Conservation (phyloP, 164 flowering plant genomes). For the Malania oleifera region DNA sequence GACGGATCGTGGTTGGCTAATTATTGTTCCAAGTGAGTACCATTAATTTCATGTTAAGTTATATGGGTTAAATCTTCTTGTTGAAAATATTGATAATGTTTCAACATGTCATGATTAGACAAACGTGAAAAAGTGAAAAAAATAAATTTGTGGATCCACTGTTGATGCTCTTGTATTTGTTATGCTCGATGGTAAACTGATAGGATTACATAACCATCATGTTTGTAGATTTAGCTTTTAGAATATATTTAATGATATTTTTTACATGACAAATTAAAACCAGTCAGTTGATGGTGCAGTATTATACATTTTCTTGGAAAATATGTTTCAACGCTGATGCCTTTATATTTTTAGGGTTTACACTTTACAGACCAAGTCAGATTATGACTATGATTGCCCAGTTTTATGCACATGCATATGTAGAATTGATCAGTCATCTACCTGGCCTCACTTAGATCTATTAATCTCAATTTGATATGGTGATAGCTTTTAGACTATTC, state of each 20-base stretch:
- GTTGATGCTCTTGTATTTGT: too few species aligned
- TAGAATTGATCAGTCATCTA: background rate
- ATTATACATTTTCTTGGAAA: too few species aligned
- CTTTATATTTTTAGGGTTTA: too few species aligned
- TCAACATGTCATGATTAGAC: background rate
- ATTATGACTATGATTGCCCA: background rate
- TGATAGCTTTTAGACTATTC: too few species aligned
- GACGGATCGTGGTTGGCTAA: constrained; percentile 28
- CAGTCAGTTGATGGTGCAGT: too few species aligned
- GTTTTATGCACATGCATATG: background rate
- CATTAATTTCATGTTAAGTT: background rate
- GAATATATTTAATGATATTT: background rate
- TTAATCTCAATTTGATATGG: background rate
- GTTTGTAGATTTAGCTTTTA: background rate
- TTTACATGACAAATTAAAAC: background rate
- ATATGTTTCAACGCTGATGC: too few species aligned
- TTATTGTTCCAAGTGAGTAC: constrained; percentile 43
- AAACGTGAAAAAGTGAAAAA: background rate
- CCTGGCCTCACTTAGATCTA: background rate
- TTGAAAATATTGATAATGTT: background rate
- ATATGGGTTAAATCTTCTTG: background rate
- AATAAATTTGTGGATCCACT: too few species aligned
- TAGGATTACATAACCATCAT: background rate
- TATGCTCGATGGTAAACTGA: too few species aligned
- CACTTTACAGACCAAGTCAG: background rate